phyloP scores from a whole-genome alignment of 331 rosid species.

The Stylosanthes scabra region DNA sequence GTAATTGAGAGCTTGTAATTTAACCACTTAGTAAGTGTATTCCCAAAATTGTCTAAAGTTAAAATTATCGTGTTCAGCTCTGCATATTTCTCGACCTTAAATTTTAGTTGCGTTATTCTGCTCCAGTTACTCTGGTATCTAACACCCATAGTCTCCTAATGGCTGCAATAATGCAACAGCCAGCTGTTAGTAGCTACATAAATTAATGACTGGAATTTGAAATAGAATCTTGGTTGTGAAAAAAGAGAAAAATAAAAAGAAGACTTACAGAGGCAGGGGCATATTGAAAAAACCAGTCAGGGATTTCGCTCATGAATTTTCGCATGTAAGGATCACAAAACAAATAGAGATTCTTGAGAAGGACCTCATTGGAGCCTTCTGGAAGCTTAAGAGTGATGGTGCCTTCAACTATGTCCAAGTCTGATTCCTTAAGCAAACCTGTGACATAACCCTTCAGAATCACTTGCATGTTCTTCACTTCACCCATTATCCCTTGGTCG shows the following conservation, averaged over 20 bases:
- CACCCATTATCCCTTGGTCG: neutral
- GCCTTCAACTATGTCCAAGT: conserved; percentile 5
- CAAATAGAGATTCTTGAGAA: conserved; percentile 39
- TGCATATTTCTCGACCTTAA: too few species aligned
- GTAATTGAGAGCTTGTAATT: too few species aligned
- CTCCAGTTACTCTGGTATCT: too few species aligned
- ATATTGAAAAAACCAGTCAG: neutral
- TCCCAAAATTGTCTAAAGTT: too few species aligned
- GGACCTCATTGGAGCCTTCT: conserved; percentile 23
- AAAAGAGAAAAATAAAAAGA: too few species aligned
- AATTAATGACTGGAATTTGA: too few species aligned
- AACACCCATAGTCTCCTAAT: too few species aligned
- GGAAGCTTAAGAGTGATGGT: conserved; percentile 31
- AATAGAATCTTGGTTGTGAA: too few species aligned
- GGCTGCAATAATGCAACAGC: conserved; percentile 37
- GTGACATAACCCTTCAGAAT: neutral
- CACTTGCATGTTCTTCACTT: conserved; percentile 33
- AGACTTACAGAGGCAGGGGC: conserved; percentile 29
- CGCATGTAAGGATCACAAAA: conserved; percentile 40
- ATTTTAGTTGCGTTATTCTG: too few species aligned
- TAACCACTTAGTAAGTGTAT: too few species aligned
- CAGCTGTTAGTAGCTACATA: too few species aligned
- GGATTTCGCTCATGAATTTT: conserved; percentile 2
- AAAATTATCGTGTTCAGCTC: too few species aligned
- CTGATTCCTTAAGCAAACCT: conserved; percentile 8